Percentiles rank a stretch among this genome's conserved stretches.
These are phyloP conservation scores for Pythium angustatum DNA, from an alignment of 352 stramenopile genomes.

Conservation along the genomic window DNA sequence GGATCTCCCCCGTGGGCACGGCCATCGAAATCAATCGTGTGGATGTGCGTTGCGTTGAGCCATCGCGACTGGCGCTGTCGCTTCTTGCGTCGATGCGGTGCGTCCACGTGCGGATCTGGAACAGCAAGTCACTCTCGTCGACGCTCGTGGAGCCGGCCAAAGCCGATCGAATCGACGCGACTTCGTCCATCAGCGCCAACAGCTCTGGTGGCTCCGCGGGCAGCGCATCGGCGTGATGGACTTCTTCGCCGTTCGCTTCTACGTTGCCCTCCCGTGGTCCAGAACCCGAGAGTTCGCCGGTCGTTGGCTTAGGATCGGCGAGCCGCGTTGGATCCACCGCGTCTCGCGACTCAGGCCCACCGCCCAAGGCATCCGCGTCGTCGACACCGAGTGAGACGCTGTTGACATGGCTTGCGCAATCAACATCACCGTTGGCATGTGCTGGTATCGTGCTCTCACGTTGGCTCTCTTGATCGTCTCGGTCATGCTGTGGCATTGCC, in stretches of 20 bases:
- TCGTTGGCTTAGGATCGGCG: too few species aligned
- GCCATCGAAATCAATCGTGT: slow-evolving; percentile 17
- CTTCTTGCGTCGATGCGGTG: slow-evolving; percentile 1
- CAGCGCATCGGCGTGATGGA: background rate
- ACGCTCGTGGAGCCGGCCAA: background rate
- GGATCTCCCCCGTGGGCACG: background rate
- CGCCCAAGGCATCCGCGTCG: background rate
- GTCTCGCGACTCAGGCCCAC: background rate
- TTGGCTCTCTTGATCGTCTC: background rate
- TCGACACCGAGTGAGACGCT: background rate
- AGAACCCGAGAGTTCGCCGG: too few species aligned
- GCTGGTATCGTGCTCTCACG: background rate
- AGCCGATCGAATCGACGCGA: slow-evolving; percentile 14
- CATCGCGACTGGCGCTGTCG: background rate
- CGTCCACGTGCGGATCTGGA: slow-evolving; percentile 24
- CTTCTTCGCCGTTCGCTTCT: background rate
- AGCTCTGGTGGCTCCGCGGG: slow-evolving; percentile 1
- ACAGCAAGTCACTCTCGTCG: slow-evolving; percentile 3
- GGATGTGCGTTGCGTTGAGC: too few species aligned
- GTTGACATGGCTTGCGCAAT: background rate
- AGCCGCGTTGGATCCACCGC: background rate
- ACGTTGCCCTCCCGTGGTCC: too few species aligned
- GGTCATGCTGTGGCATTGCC: too few species aligned
- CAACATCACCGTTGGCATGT: background rate
- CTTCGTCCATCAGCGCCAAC: slow-evolving; percentile 12